Base-by-base conservation (phyloP, 2,329 filamentous ascomycete species). In the Hymenoscyphus repandus region DNA sequence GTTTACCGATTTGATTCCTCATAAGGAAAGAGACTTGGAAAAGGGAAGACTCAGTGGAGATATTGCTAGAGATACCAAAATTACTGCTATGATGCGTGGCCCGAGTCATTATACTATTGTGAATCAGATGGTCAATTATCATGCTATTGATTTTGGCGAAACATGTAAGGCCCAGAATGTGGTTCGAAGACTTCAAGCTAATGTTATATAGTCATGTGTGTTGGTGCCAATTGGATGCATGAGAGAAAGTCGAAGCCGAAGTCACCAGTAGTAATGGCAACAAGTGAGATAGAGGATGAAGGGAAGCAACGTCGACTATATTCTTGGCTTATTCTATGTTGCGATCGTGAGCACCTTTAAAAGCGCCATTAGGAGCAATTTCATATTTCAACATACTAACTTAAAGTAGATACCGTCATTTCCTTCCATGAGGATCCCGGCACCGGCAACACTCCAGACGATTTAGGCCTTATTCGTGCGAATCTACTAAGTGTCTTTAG, bases 101-200 rank as follows among this genome's bases (percentile, higher is more conserved):
- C 50, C 57, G 38, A 71, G 51, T 58, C 69, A 55, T 59, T 75
- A 54, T 70, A 70, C 53, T 45, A 79, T 89, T 38, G 78, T 85
- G 5, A 76, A 86, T 55, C 78, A 84, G 49, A 83, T 88, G n/a
- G 85, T 85, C 73, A 86, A 89, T 64, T 90, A 86, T 66, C 84
- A 82, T 12, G 85, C 85, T 0, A 78, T 88, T 12, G 86, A 90
- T 60, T 79, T 84, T 65, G 86, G 85, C 0, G 69, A 74, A 13
- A 75, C 74, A 64, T 88, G 85, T 82, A 69, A 60, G 73, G 64
- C 44, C 13, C 27, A 6, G 13, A 6, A 17, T 18, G 31, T 31
- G 27, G n/a, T 10, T 9, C 37, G 10, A 10, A 27, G 34, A 30
- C 6, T 9, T 18, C 15, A 12, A 30, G 15, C 22, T 42, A 32